Base-by-base conservation (phyloP, 73 alveolate genomes). In the Symbiodinium natans region DNA sequence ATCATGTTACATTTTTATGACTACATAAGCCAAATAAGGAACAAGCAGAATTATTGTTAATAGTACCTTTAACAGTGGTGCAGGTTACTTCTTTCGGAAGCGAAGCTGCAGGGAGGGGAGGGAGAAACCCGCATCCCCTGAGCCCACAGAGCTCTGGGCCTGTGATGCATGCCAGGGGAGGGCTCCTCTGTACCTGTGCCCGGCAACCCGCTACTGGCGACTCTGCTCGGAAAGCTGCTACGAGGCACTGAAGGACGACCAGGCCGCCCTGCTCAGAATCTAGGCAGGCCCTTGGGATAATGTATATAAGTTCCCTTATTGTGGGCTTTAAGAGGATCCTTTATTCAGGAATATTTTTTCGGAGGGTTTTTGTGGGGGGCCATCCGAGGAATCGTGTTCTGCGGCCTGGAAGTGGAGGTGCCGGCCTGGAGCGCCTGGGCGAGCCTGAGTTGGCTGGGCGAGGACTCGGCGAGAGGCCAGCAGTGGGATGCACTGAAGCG, bases 371-470 rank as follows among this genome's bases (percentile, higher is more conserved):
- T 19, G 29, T 33, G 85, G 29, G 52, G 17, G 33, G 27, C 46
- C 54, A 77, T 36, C 27, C n/a, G 33, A 0, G 29, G 63, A 25
- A 82, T 17, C 36, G 40, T 41, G 41, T 39, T 41, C 9, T 39
- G 43, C 39, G 63, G 39, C 63, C 3, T 82, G 1, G 41, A 21
- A 84, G 84, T 23, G 52, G 84, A 52, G 6, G 84, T 86, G 41
- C 94, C 94, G 8, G 94, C 71, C 19, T 86, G 94, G 94, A 13
- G 68, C 68, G 36, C 94, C n/a, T 86, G 94, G 94, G 83, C 52
- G 21, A 84, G 38, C 11, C 43, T 17, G 46, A 34, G 29, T 3
- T 31, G 43, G 85, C 27, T 74, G 41, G 46, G 46, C 11, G 43
- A 15, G 41, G 46, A 34, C 46, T n/a, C 85, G 11, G 46, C 41